Evolutionary conservation across 2,329 filamentous ascomycete species (phyloP).

Genomic region (Cladosporium colombiae): DNA sequence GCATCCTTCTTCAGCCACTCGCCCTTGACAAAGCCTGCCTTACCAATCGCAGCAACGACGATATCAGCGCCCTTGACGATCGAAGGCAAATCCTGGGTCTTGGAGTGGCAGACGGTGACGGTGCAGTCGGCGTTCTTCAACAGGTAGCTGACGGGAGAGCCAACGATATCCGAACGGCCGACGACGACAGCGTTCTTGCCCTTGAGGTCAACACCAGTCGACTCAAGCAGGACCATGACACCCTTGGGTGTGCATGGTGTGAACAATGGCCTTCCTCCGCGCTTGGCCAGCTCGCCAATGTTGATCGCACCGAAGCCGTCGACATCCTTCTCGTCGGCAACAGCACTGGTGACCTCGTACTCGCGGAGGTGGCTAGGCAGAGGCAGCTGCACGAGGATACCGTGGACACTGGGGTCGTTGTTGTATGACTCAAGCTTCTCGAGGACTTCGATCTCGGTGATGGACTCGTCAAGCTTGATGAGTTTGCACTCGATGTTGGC

Average conservation of each 20-base stretch:
- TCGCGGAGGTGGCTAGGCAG: slow-evolving; percentile 88
- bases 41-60: slow-evolving; percentile 86
- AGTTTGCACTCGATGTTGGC: slow-evolving; percentile 88
- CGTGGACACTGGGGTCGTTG: slow-evolving; percentile 81
- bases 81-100: slow-evolving; percentile 71
- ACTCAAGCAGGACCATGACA: slow-evolving; percentile 87
- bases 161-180: slow-evolving; percentile 94
- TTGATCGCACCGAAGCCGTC: slow-evolving; percentile 94
- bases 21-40: slow-evolving; percentile 84
- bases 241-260: slow-evolving; percentile 95
- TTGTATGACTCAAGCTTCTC: slow-evolving; percentile 80
- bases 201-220: slow-evolving; percentile 76
- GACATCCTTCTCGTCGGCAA: slow-evolving; percentile 93
- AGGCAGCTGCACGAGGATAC: slow-evolving; percentile 91
- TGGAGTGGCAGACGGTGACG: slow-evolving; percentile 93
- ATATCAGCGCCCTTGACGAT: slow-evolving; percentile 85
- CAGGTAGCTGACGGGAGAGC: slow-evolving; percentile 93
- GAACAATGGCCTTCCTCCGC: slow-evolving; percentile 85
- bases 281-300: slow-evolving; percentile 95
- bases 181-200: slow-evolving; percentile 95
- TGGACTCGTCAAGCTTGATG: slow-evolving; percentile 77
- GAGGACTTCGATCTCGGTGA: slow-evolving; percentile 82
- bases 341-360: slow-evolving; percentile 84
- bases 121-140: slow-evolving; percentile 95
- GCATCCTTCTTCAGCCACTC: slow-evolving; percentile 93